A percentile compares a stretch with the other conserved stretches of the same genome.
Conservation (phyloP, 257 asterid genomes). For the Gentiana straminea region DNA sequence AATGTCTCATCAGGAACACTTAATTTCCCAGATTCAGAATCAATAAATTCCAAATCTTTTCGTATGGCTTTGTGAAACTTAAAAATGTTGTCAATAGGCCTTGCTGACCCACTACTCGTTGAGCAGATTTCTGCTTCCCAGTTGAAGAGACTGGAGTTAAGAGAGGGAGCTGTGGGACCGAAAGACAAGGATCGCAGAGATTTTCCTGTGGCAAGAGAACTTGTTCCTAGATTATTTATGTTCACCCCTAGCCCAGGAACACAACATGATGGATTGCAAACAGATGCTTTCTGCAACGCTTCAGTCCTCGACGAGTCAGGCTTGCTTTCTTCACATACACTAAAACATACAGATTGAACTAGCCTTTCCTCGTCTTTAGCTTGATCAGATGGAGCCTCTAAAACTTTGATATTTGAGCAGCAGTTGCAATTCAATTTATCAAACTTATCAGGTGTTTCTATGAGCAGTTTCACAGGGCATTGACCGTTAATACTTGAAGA, state of each 20-base stretch:
- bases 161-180: conserved; percentile 79
- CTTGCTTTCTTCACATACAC: conserved; percentile 25
- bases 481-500: conserved; percentile 50
- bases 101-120: conserved; percentile 33
- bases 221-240: conserved; percentile 49
- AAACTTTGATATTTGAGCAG: conserved; percentile 27
- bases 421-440: conserved; percentile 37
- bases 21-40: conserved; percentile 76
- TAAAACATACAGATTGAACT: conserved; percentile 27
- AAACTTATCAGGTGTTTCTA: conserved; percentile 23
- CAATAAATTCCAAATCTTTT: conserved; percentile 89
- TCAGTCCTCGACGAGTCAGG: conserved; percentile 17
- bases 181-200: conserved; percentile 73
- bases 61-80: conserved; percentile 94
- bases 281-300: conserved; percentile 36
- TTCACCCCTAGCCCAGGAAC: conserved; percentile 92
- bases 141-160: conserved; percentile 81
- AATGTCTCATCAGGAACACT: conserved; percentile 61
- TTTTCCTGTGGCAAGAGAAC: conserved; percentile 59
- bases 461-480: conserved; percentile 42
- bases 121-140: conserved; percentile 74
- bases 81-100: conserved; percentile 90
- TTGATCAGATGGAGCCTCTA: conserved; percentile 18
- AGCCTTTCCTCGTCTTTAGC: conserved; percentile 24
- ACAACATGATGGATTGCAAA: conserved; percentile 63